Conservation (phyloP, 306 rosid genomes). For the Dicorynia guianensis region DNA sequence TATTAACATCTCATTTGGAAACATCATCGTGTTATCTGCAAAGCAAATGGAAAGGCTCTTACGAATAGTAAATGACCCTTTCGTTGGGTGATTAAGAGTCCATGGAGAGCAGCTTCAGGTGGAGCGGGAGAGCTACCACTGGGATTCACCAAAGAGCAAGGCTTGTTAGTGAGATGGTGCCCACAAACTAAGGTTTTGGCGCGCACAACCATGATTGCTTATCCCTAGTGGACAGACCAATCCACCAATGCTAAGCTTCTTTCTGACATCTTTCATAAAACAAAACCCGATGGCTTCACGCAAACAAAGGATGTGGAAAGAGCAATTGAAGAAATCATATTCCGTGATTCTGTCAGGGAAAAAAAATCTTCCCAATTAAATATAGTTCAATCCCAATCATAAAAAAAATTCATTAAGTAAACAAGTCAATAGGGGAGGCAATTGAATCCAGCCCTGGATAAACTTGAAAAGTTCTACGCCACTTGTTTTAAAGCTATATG, state of each 20-base stretch:
- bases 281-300: conserved; percentile 44
- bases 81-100: conserved; percentile 52
- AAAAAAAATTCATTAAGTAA: too few relatives aligned
- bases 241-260: conserved; percentile 61
- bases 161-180: conserved; percentile 56
- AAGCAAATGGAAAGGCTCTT: conserved; percentile 52
- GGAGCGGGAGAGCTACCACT: conserved; percentile 21
- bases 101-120: not conserved
- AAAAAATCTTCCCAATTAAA: too few relatives aligned
- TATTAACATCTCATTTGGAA: conserved; percentile 58
- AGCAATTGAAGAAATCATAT: conserved; percentile 46
- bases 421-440: too few relatives aligned
- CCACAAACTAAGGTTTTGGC: conserved; percentile 56
- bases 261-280: conserved; percentile 45
- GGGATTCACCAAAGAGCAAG: conserved; percentile 45
- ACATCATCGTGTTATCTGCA: conserved; percentile 27
- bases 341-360: too few relatives aligned
- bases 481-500: too few relatives aligned
- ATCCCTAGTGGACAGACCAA: conserved; percentile 63
- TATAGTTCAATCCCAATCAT: too few relatives aligned
- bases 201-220: conserved; percentile 56
- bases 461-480: too few relatives aligned
- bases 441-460: too few relatives aligned
- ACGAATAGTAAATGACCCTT: conserved; percentile 33
- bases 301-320: conserved; percentile 45